Conservation (phyloP, 2,329 filamentous ascomycete genomes). For the Aspergillus versicolor region DNA sequence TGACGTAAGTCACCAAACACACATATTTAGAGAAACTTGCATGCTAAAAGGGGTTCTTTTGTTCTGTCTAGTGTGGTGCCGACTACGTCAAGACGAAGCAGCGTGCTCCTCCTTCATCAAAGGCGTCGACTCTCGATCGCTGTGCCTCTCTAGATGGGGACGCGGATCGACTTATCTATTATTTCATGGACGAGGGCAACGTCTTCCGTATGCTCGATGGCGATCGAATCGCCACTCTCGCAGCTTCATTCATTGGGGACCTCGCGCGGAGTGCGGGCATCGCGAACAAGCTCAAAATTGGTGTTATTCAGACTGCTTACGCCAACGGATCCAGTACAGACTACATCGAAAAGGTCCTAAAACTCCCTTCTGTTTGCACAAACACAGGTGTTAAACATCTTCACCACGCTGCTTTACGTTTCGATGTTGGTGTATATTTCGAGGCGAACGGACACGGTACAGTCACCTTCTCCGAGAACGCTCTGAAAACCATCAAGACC, state of each 20-base stretch:
- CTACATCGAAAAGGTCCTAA: conserved; percentile 84
- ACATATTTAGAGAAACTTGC: background rate
- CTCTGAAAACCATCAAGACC: conserved; percentile 73
- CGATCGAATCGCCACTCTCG: conserved; percentile 92
- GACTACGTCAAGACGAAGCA: conserved; percentile 98
- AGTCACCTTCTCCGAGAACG: conserved; percentile 86
- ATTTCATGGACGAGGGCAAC: conserved; percentile 79
- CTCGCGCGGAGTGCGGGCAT: conserved; percentile 79
- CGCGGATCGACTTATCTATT: conserved; percentile 93
- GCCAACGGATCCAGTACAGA: conserved; percentile 93
- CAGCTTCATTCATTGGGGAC: conserved; percentile 89
- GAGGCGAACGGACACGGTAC: conserved; percentile 98
- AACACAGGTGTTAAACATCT: conserved; percentile 96
- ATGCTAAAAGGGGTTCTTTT: conserved; percentile 24
- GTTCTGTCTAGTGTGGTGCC: conserved; percentile 69
- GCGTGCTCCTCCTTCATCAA: conserved; percentile 78
- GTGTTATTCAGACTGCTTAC: conserved; percentile 95
- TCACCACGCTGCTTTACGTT: conserved; percentile 92
- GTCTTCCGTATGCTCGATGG: conserved; percentile 92
- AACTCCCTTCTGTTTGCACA: conserved; percentile 88
- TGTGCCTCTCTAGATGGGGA: conserved; percentile 94
- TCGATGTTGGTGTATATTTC: conserved; percentile 96
- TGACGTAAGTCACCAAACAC: conserved; percentile 56
- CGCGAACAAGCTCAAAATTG: conserved; percentile 77
- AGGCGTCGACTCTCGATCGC: conserved; percentile 71